Evolutionary conservation across 75 land plant genomes (phyloP).

Genomic region (Sequoiadendron giganteum): DNA sequence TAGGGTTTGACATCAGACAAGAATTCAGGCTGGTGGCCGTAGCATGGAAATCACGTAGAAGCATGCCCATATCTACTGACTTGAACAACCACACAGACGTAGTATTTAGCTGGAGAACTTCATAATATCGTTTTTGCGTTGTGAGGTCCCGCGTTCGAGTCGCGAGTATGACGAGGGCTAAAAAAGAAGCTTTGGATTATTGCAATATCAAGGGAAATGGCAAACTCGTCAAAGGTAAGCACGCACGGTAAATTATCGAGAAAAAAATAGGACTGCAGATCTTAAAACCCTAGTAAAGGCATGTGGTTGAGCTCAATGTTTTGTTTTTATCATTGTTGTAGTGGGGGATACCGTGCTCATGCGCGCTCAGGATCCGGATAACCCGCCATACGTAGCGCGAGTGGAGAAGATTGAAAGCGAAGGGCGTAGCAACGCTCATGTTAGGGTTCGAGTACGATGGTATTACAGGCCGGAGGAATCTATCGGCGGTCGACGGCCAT

Average conservation of each 20-base stretch:
- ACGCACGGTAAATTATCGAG: neutral
- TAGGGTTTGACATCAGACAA: neutral
- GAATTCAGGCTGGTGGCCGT: neutral
- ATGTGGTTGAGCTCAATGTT: neutral
- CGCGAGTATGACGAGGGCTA: neutral
- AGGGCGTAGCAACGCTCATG: conserved; percentile 39
- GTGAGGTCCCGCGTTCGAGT: neutral
- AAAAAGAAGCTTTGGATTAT: neutral
- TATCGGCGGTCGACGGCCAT: conserved; percentile 69
- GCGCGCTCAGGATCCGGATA: conserved; percentile 53
- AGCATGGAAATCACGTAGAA: neutral
- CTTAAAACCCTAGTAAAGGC: neutral
- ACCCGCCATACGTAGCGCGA: conserved; percentile 60
- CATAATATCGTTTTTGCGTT: neutral
- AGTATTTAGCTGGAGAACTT: neutral
- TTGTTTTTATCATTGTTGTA: conserved; percentile 12
- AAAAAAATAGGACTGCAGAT: neutral
- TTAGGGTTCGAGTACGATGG: conserved; percentile 77
- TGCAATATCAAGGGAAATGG: neutral
- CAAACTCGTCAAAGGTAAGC: neutral
- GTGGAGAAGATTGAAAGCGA: conserved; percentile 67
- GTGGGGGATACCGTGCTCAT: conserved; percentile 74
- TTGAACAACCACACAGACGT: neutral
- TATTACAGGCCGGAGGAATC: conserved; percentile 88
- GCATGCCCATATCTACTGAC: neutral